Conservation (phyloP, 2,329 filamentous ascomycete genomes). For the Trichoderma guizhouense region DNA sequence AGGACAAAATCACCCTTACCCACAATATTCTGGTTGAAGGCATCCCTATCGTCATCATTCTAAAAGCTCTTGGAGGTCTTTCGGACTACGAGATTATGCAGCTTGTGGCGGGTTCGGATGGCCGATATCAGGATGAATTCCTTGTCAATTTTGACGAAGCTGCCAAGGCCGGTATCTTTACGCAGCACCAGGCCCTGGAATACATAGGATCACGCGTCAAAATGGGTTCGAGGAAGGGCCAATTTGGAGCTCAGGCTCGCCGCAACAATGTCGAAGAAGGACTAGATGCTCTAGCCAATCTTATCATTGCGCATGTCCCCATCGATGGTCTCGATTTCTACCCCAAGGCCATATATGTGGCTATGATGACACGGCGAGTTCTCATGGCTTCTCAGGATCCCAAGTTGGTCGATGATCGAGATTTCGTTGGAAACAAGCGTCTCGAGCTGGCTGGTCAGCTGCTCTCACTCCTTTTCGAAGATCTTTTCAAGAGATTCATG, state of each 20-base stretch:
- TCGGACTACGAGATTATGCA: slow-evolving; percentile 94
- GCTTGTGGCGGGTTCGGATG: slow-evolving; percentile 83
- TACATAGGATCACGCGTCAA: slow-evolving; percentile 86
- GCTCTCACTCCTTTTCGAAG: slow-evolving; percentile 89
- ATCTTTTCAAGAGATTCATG: slow-evolving; percentile 95
- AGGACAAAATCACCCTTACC: slow-evolving; percentile 81
- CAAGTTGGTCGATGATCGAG: slow-evolving; percentile 87
- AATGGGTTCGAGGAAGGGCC: slow-evolving; percentile 69
- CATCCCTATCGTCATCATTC: slow-evolving; percentile 87
- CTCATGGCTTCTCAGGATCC: slow-evolving; percentile 90
- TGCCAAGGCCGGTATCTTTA: slow-evolving; percentile 77
- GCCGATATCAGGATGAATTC: slow-evolving; percentile 90
- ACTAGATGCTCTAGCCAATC: slow-evolving; percentile 84
- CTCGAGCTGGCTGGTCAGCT: slow-evolving; percentile 93
- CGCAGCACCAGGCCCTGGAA: slow-evolving; percentile 92
- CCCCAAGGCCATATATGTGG: slow-evolving; percentile 94
- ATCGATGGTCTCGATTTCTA: slow-evolving; percentile 91
- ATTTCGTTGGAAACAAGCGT: slow-evolving; percentile 97
- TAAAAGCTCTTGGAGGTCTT: slow-evolving; percentile 90
- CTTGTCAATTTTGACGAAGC: slow-evolving; percentile 93
- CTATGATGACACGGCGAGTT: slow-evolving; percentile 95
- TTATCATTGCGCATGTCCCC: slow-evolving; percentile 91
- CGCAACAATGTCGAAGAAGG: slow-evolving; percentile 88
- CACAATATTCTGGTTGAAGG: slow-evolving; percentile 93
- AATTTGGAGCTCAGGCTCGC: slow-evolving; percentile 53